These are phyloP conservation scores for Rhodotorula toruloides DNA, from an alignment of 768 basidiomycete species.

Conservation along the genomic window DNA sequence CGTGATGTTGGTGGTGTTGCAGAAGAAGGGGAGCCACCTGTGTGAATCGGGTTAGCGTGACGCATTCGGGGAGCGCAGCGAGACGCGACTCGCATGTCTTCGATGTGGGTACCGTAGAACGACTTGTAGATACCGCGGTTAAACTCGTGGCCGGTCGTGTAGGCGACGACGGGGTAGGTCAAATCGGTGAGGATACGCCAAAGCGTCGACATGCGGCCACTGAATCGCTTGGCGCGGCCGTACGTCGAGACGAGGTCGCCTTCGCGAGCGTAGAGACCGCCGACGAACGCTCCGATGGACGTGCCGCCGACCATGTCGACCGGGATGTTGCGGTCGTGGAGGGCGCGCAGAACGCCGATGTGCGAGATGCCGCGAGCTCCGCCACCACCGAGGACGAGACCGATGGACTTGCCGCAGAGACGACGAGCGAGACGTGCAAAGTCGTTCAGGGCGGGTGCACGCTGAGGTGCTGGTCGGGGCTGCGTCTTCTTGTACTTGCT, in stretches of 20 bases:
- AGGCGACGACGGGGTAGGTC: slow-evolving; percentile 84
- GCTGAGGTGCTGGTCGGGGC: slow-evolving; percentile 47
- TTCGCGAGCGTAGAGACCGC: slow-evolving; percentile 90
- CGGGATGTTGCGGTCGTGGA: slow-evolving; percentile 87
- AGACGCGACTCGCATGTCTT: slow-evolving; percentile 40
- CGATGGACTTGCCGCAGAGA: slow-evolving; percentile 87
- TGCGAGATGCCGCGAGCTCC: slow-evolving; percentile 85
- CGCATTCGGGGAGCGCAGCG: slow-evolving; percentile 58
- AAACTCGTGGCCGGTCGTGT: slow-evolving; percentile 90
- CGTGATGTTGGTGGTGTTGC: slow-evolving; percentile 95
- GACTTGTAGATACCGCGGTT: slow-evolving; percentile 92
- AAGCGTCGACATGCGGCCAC: slow-evolving; percentile 79
- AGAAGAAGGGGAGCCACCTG: slow-evolving; percentile 81
- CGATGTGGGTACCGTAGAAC: slow-evolving; percentile 46
- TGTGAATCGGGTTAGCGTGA: slow-evolving; percentile 58
- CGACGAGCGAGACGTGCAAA: slow-evolving; percentile 85
- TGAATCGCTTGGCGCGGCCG: slow-evolving; percentile 85
- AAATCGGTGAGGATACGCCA: slow-evolving; percentile 89
- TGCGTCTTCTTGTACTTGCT: slow-evolving; percentile 72
- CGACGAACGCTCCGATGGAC: slow-evolving; percentile 86
- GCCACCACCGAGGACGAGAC: slow-evolving; percentile 92
- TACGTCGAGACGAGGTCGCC: slow-evolving; percentile 80
- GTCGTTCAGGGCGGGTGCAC: slow-evolving; percentile 68
- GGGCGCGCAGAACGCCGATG: slow-evolving; percentile 79
- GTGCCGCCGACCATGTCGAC: slow-evolving; percentile 68